Evolutionary conservation across 2,329 filamentous ascomycete genomes (phyloP), one percentile per base, ranked within the genome.

Genomic region (Beauveria bassiana): DNA sequence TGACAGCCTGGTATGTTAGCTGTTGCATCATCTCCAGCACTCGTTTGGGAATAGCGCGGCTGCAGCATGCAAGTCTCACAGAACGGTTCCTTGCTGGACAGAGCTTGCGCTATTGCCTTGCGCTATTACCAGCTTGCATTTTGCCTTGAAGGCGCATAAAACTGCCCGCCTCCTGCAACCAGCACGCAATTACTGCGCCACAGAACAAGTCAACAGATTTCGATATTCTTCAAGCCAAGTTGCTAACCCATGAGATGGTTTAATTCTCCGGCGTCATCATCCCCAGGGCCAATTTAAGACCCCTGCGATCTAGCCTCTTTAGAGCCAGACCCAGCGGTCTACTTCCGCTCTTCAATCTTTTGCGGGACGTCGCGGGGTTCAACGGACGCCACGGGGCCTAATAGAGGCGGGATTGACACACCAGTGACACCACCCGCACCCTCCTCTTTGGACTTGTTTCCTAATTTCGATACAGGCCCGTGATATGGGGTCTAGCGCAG

Each of bases 401-500:
- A 55, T 54, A 34, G 42, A 31, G 59, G 34, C 28, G 59, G 18
- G 51, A 61, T 61, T 47, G 22, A 34, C 57, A 60, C 24, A 49
- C 28, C 10, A 34, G 31, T 34, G 12, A 34, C 31, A 34, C 5
- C 34, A 14, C 20, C 55, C 55, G 50, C 51, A 59, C 47, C 16
- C 56, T 28, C 45, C 56, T 38, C 31, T 12, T 49, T 40, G 57
- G 34, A 24, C 20, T 18, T 49, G 20, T 28, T 61, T 61, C 59
- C 59, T n/a, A 61, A 61, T 54, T 47, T 53, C 31, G 59, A 55
- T 49, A 61, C 43, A 61, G 50, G 51, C 50, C 59, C 59, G 59
- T 59, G 56, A 8, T 51, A 59, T 45, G 56, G 56, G 51, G 56
- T 43, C 47, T 51, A 24, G 56, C 56, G 47, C 43, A 6, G 38